Percentiles rank a stretch among this genome's conserved stretches.
phyloP scores from a whole-genome alignment of 2,329 filamentous ascomycete genomes.

The Pochonia chlamydosporia region DNA sequence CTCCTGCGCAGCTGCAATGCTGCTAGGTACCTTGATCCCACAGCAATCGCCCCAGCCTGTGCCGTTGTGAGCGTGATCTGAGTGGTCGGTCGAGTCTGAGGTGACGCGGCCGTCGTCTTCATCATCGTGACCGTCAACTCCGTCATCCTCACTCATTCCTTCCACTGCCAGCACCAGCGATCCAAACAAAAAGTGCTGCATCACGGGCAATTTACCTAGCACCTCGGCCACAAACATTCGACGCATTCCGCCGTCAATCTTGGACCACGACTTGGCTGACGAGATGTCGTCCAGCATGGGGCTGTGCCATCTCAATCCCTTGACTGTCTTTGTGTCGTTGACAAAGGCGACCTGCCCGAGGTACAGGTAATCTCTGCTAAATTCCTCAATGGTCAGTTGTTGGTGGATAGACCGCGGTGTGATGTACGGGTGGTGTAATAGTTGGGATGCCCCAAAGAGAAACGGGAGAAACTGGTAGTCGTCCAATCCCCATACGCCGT shows the following conservation, averaged over 20 bases:
- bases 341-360: conserved; percentile 91
- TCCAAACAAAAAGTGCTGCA: conserved; percentile 98
- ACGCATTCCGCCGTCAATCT: conserved; percentile 91
- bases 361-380: conserved; percentile 77
- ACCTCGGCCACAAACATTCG: conserved; percentile 97
- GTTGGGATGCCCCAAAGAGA: conserved; percentile 86
- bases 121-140: conserved; percentile 38
- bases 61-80: conserved; percentile 57
- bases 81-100: conserved; percentile 44
- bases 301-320: conserved; percentile 90
- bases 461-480: conserved; percentile 98
- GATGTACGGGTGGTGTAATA: conserved; percentile 76
- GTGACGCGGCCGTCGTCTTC: conserved; percentile 41
- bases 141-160: conserved; percentile 69
- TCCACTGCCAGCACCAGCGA: conserved; percentile 72
- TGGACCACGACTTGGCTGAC: conserved; percentile 79
- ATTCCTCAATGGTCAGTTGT: conserved; percentile 80
- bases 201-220: conserved; percentile 86
- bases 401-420: conserved; percentile 82
- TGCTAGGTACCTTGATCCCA: conserved; percentile 94
- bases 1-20: conserved; percentile 84
- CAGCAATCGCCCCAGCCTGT: conserved; percentile 92
- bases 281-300: conserved; percentile 99
- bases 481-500: conserved; percentile 96
- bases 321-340: conserved; percentile 93